Evolutionary conservation across 768 basidiomycete genomes (phyloP), one percentile per base, ranked within the genome.

Genomic region (Pleurotus ostreatus): DNA sequence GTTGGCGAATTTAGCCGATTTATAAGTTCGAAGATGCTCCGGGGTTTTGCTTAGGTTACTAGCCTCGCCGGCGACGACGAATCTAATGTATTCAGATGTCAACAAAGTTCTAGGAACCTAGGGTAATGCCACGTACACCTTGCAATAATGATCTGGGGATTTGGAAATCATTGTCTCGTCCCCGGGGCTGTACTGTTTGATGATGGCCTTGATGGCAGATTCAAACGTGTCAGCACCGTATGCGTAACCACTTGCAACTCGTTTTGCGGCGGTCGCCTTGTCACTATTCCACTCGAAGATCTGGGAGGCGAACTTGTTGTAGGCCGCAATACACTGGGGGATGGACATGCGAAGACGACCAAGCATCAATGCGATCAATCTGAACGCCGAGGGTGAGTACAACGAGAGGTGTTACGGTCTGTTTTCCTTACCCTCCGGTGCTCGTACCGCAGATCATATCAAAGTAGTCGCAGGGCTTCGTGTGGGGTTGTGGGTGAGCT

Each of bases 401-500:
- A 9, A 11, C 30, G 1, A 11, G 30, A 8, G 11, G 9, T 2
- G 30, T 34, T 4, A 8, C 8, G 11, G 11, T 1, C 0, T 11
- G 11, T 34, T 11, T 2, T 9, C 5, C 6, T 60, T 65, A 66
- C 66, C 66, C 66, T 5, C 66, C 66, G 30, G 66, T 64, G 22
- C 60, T 57, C 2, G 66, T 66, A 2, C 66, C 66, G 15, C 62
- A 62, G n/a, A 67, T 65, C 15, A 67, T 5, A 56, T 67, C 64
- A 38, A 67, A 67, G 30, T 62, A 65, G 7, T 67, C 64, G 49
- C 66, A 67, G 16, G 66, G 66, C 6, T 18, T 40, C 20, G 41
- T 44, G 41, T n/a, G 18, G 55, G 53, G 1, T 37, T n/a, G 3
- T 26, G 6, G n/a, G 4, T 4, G 6, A 62, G 38, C 12, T 49